Base-by-base conservation (phyloP, 2,329 filamentous ascomycete genomes). In the Trichoderma breve region DNA sequence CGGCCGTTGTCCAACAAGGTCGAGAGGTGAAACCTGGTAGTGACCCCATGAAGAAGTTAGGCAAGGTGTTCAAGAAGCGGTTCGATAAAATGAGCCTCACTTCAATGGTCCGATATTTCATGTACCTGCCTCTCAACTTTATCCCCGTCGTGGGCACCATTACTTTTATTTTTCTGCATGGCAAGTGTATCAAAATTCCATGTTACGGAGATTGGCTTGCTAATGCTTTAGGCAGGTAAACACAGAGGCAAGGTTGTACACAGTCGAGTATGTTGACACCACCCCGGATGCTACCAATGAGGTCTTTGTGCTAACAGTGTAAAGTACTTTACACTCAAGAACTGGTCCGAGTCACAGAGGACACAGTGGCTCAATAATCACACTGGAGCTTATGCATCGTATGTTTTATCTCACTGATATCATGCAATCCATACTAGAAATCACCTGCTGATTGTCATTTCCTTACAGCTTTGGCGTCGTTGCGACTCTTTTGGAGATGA, bases 61-160 rank as follows among this genome's bases (percentile, higher is more conserved):
- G 89, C 26, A 89, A 86, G 75, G 82, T 88, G 8, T 75, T 90
- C 69, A 89, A 88, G 80, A 86, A 76, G 61, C 88, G 88, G 0
- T 89, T 91, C 75, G 82, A 85, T 26, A 85, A 84, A 73, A 89
- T 88, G 76, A 86, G 86, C 32, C 85, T 86, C 32, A 88, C 85
- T 76, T 90, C 91, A 8, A 81, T 97, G 58, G 83, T 97, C 51
- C 86, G 93, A 73, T 95, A 95, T 77, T 79, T 97, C 74, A 88
- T 98, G 83, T 96, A 97, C 79, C 85, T 97, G 55, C 95, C 95
- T 12, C 86, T 98, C 73, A 98, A 98, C 83, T 94, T 97, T 79
- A 94, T 98, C 67, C 95, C 95, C 0, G 87, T 98, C 0, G 89
- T 97, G 21, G 95, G 95, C 6, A 97, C 95, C 0, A 84, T 90